A percentile compares a stretch with the other conserved stretches of the same genome.
phyloP scores from a whole-genome alignment of 352 stramenopile genomes.

The Phytophthora litchii region DNA sequence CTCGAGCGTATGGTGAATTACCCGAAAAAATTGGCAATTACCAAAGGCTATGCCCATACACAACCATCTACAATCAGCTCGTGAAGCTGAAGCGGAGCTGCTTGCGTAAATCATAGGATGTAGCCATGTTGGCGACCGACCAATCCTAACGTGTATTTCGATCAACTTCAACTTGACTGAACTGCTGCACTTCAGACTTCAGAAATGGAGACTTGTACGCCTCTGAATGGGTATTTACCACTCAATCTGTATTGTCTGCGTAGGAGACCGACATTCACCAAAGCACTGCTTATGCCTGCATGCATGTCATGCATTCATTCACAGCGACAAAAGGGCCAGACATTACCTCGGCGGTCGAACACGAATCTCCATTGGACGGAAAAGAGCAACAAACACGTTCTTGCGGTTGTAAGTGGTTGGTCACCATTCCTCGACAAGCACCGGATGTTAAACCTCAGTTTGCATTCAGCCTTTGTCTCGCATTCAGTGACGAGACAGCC shows the following conservation, averaged over 20 bases:
- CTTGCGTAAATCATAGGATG: slow-evolving; percentile 22
- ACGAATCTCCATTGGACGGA: no score
- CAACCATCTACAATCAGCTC: slow-evolving; percentile 74
- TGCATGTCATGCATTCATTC: slow-evolving; percentile 16
- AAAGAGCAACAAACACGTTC: slow-evolving; percentile 19
- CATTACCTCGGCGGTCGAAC: slow-evolving; percentile 3
- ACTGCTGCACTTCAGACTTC: background rate
- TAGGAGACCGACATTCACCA: slow-evolving; percentile 6
- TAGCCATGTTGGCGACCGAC: slow-evolving; percentile 6
- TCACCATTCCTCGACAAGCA: slow-evolving; percentile 1
- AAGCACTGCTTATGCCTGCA: slow-evolving; percentile 7
- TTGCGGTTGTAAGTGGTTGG: slow-evolving; percentile 16
- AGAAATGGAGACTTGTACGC: no score
- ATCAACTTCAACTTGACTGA: slow-evolving; percentile 17
- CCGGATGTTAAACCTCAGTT: slow-evolving; percentile 16
- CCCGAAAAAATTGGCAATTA: slow-evolving; percentile 68
- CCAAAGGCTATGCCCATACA: slow-evolving; percentile 64
- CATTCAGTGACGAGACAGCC: slow-evolving; percentile 32
- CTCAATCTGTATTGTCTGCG: no score
- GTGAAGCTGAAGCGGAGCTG: slow-evolving; percentile 72
- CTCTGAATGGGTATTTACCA: no score
- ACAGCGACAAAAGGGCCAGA: slow-evolving; percentile 4
- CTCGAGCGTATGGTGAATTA: slow-evolving; percentile 67
- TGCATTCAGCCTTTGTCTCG: slow-evolving; percentile 15
- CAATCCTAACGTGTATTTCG: slow-evolving; percentile 12